phyloP scores from a whole-genome alignment of 106 monocot genomes.

The Dendrobium officinale region DNA sequence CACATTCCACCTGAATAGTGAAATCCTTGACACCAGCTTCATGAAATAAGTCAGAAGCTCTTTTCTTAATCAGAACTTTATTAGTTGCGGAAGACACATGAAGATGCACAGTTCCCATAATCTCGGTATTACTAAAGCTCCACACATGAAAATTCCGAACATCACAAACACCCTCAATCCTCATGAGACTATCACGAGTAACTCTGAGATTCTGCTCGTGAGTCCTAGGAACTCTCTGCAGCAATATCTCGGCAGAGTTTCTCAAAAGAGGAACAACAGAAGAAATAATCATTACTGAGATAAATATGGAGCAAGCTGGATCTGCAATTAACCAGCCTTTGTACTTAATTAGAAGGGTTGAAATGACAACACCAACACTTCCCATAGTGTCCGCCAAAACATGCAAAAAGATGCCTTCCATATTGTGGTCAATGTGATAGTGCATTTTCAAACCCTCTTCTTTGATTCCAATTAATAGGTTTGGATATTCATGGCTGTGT shows the following conservation, averaged over 20 bases:
- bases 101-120: slow-evolving; percentile 77
- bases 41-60: slow-evolving; percentile 40
- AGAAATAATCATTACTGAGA: slow-evolving; percentile 80
- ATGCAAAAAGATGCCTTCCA: slow-evolving; percentile 98
- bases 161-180: slow-evolving; percentile 49
- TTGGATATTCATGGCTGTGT: slow-evolving; percentile 4
- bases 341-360: slow-evolving; percentile 88
- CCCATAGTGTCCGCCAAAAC: slow-evolving; percentile 97
- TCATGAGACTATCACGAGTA: slow-evolving; percentile 43
- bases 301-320: slow-evolving; percentile 93
- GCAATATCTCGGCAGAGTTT: slow-evolving; percentile 90
- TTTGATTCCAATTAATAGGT: slow-evolving; percentile 10
- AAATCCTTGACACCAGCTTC: slow-evolving; percentile 78
- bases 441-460: slow-evolving; percentile 26
- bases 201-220: slow-evolving; percentile 55
- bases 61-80: slow-evolving; percentile 29
- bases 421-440: slow-evolving; percentile 86
- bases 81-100: slow-evolving; percentile 50
- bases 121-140: slow-evolving; percentile 76
- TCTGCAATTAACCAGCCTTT: slow-evolving; percentile 91
- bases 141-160: slow-evolving; percentile 62
- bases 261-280: slow-evolving; percentile 85
- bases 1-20: slow-evolving; percentile 64
- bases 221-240: slow-evolving; percentile 77
- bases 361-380: slow-evolving; percentile 88